Percentiles rank a stretch among this genome's conserved stretches.
Conservation (phyloP, 768 basidiomycete genomes). For the Tricholoma hemisulphureum region DNA sequence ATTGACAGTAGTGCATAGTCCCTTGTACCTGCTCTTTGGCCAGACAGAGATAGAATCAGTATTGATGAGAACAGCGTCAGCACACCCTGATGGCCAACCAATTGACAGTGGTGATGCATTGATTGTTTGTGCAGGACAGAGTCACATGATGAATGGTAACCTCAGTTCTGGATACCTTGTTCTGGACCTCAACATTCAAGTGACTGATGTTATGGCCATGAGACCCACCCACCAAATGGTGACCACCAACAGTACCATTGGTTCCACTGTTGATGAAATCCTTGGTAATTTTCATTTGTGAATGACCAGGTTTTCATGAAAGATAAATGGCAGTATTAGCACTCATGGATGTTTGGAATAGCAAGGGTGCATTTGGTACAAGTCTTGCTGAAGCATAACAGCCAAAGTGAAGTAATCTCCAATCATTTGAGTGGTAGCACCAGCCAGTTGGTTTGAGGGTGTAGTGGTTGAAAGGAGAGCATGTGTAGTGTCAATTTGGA, state of each 20-base stretch:
- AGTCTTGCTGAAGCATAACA: not conserved
- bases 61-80: not conserved
- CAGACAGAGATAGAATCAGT: not conserved
- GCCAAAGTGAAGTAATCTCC: not conserved
- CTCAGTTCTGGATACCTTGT: not conserved
- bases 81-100: not conserved
- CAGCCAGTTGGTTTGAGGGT: too few relatives aligned
- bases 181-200: not conserved
- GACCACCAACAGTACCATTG: not conserved
- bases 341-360: not conserved
- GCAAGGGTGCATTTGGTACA: not conserved
- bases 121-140: not conserved
- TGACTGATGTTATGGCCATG: too few relatives aligned
- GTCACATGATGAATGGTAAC: not conserved
- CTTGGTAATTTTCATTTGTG: not conserved
- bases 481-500: too few relatives aligned
- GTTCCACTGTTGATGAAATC: not conserved
- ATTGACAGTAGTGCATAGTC: not conserved
- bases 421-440: too few relatives aligned
- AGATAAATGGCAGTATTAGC: slow-evolving; percentile 7
- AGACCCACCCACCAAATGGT: not conserved
- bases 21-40: not conserved
- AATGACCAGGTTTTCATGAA: not conserved
- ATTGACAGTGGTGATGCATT: not conserved
- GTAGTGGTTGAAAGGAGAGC: too few relatives aligned